These are phyloP conservation scores for Discostella stelligeroides DNA, from an alignment of 108 stramenopile genomes.

Conservation along the genomic window DNA sequence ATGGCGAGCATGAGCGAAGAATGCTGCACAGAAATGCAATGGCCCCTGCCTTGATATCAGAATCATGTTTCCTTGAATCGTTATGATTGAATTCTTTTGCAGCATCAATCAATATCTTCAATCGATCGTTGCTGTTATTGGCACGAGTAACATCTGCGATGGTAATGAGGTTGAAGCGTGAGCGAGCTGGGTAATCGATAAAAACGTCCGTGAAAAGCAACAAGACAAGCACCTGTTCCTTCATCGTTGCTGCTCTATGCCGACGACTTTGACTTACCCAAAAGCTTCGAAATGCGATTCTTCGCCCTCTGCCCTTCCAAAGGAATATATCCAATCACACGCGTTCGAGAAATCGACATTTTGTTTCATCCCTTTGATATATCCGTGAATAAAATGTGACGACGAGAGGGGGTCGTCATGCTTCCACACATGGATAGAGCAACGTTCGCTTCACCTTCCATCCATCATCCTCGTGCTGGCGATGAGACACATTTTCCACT, in stretches of 20 bases:
- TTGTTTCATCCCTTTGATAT: no score
- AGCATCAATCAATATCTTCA: slow-evolving; percentile 21
- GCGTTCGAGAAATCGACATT: no score
- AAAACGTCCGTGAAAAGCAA: background rate
- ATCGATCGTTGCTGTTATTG: slow-evolving; percentile 27
- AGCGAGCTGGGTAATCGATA: no score
- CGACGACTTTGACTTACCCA: slow-evolving; percentile 40
- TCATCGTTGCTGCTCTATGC: background rate
- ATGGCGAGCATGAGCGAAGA: slow-evolving; percentile 38
- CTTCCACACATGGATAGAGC: no score
- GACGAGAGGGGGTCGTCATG: no score
- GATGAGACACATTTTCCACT: no score
- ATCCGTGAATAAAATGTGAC: no score
- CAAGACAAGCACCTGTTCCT: slow-evolving; percentile 5
- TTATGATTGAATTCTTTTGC: slow-evolving; percentile 32
- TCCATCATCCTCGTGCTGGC: no score
- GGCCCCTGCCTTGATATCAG: slow-evolving; percentile 36
- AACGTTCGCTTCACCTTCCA: no score
- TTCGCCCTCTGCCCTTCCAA: slow-evolving; percentile 28
- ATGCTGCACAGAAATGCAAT: slow-evolving; percentile 35
- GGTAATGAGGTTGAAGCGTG: background rate
- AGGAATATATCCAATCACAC: slow-evolving; percentile 47
- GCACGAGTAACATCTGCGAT: slow-evolving; percentile 35
- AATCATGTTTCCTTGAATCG: slow-evolving; percentile 30
- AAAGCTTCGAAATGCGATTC: slow-evolving; percentile 29